phyloP scores from a whole-genome alignment of 352 stramenopile genomes.

The Thalassiosira exigua region DNA sequence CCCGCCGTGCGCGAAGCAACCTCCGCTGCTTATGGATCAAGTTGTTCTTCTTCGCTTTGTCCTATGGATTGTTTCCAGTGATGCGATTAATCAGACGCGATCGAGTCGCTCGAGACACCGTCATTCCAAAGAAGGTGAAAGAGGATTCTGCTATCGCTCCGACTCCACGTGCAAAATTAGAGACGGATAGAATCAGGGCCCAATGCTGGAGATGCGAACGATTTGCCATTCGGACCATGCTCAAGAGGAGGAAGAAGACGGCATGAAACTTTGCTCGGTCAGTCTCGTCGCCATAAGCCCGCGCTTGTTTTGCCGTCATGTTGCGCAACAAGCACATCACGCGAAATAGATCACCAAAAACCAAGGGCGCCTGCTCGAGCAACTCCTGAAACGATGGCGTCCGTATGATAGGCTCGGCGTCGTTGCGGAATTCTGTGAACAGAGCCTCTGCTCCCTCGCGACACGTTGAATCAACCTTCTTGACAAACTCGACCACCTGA shows the following conservation, averaged over 20 bases:
- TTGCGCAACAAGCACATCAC: not conserved
- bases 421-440: constrained; percentile 16
- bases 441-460: not conserved
- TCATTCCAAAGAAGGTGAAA: constrained; percentile 8
- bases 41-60: not conserved
- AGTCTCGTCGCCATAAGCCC: too few species aligned
- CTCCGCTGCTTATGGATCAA: not conserved
- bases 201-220: not conserved
- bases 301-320: too few species aligned
- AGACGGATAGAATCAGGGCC: constrained; percentile 18
- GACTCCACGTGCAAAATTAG: constrained; percentile 19
- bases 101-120: not conserved
- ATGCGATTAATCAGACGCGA: not conserved
- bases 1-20: not conserved
- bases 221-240: constrained; percentile 3
- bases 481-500: not conserved
- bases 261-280: too few species aligned
- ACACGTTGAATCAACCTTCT: not conserved
- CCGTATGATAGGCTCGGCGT: not conserved
- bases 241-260: constrained; percentile 10
- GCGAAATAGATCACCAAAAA: constrained; percentile 1
- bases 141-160: not conserved
- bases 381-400: not conserved
- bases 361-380: not conserved
- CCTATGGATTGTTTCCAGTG: not conserved